phyloP scores from a whole-genome alignment of 2,329 filamentous ascomycete species.

The Aspergillus aculeatus region DNA sequence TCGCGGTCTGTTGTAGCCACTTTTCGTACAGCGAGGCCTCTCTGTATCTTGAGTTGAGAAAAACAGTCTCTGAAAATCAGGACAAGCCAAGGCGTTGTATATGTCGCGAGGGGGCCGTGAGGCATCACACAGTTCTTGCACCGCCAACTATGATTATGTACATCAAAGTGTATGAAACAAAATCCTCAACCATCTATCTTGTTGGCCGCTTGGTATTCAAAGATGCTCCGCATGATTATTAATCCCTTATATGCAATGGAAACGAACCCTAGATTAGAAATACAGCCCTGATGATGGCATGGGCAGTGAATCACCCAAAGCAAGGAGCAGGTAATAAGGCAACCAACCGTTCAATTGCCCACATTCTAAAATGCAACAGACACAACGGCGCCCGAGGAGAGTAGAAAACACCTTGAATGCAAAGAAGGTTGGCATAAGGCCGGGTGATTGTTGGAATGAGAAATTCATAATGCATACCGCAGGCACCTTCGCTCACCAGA shows the following conservation, averaged over 20 bases:
- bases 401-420: constrained; percentile 1
- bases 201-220: constrained; percentile 13
- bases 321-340: not conserved
- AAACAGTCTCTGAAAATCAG: not conserved
- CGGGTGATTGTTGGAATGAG: not conserved
- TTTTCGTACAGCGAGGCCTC: not conserved
- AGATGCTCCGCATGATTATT: constrained; percentile 9
- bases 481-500: not conserved
- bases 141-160: constrained; percentile 24
- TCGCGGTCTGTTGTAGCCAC: not conserved
- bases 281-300: constrained; percentile 4
- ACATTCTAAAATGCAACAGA: not conserved
- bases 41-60: not conserved
- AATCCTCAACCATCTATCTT: constrained; percentile 17
- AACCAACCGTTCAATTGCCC: not conserved
- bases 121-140: not conserved
- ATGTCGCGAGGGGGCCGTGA: not conserved
- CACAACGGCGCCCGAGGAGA: not conserved
- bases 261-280: constrained; percentile 3
- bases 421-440: constrained; percentile 8
- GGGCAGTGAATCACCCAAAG: not conserved
- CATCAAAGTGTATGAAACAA: constrained; percentile 15
- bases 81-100: not conserved
- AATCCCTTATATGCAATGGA: constrained; percentile 17
- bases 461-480: not conserved